Base-by-base conservation (phyloP, 805 yeast species). In the Hanseniaspora vineae region DNA sequence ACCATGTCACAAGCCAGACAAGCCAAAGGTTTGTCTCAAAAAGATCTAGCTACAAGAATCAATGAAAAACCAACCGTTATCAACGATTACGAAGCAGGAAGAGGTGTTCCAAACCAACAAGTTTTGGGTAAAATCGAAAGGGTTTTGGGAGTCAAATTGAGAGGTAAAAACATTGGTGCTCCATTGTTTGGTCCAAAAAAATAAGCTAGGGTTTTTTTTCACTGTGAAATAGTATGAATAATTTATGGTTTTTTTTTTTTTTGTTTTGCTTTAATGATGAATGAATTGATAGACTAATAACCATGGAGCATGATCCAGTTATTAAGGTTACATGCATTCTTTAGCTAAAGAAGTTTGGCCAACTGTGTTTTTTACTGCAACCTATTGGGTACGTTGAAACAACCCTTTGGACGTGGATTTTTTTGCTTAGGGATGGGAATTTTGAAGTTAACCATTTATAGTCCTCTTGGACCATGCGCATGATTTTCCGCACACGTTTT, bases 61-160 rank as follows among this genome's bases (percentile, higher is more conserved):
- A 90, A 89, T 65, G 98, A 92, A 71, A 92, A 92, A 73, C 96
- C 97, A 52, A 87, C 81, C 56, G 84, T 92, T 51, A 80, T 92
- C 61, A 89, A 87, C 67, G 98, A 92, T 62, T 92, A 92, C 67
- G 98, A 92, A 72, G 85, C 95, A 49, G 97, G 96, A 50, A 80
- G 95, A 64, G 98, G 96, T 42, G 78, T 84, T 55, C 98, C 98
- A 50, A 89, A 86, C 72, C 98, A 92, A 72, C 97, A 89, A 69
- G 68, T 92, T 46, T 75, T 92, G 59, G 89, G 83, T 48, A 92
- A 92, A 72, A 69, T 92, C 66, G 97, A 92, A 72, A 78, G 96
- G 67, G 94, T 83, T 40, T 73, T 92, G 58, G 97, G 97, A 55
- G 83, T 92, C 54, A 92, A 88, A 71, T 78, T 92, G 63, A 80